A percentile compares a stretch with the other conserved stretches of the same genome.
Conservation (phyloP, 208 protist genomes). For the Wallacemonas collosoma region DNA sequence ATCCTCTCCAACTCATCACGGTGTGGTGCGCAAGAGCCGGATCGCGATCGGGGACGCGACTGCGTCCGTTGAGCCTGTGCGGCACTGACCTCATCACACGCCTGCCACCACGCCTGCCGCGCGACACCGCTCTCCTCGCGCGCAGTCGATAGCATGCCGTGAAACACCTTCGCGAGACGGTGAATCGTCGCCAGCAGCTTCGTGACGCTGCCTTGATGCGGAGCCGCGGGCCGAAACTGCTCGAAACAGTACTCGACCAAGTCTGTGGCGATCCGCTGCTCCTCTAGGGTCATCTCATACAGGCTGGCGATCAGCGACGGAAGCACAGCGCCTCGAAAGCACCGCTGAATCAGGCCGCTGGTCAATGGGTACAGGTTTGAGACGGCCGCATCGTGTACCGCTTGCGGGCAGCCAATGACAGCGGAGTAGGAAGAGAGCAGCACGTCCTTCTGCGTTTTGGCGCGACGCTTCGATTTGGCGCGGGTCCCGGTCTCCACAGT, state of each 20-base stretch:
- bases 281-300: constrained; percentile 13
- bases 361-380: constrained; percentile 26
- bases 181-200: constrained; percentile 21
- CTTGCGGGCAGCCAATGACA: constrained; percentile 23
- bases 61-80: neutral
- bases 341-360: constrained; percentile 27
- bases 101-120: neutral
- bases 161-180: constrained; percentile 13
- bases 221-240: constrained; percentile 11
- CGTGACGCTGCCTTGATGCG: constrained; percentile 23
- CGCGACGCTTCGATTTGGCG: neutral
- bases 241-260: constrained; percentile 16
- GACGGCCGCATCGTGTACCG: constrained; percentile 24
- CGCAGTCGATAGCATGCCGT: constrained; percentile 16
- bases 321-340: constrained; percentile 29
- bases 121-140: constrained; percentile 3
- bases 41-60: neutral
- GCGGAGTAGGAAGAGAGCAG: constrained; percentile 38
- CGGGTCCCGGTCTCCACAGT: neutral
- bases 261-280: constrained; percentile 21
- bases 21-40: neutral
- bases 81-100: neutral
- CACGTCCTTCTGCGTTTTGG: constrained; percentile 24
- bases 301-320: constrained; percentile 21
- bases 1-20: neutral